A percentile compares a stretch with the other conserved stretches of the same genome.
These are phyloP conservation scores for Populus pruinosa DNA, from an alignment of 345 rosid genomes.

Conservation along the genomic window DNA sequence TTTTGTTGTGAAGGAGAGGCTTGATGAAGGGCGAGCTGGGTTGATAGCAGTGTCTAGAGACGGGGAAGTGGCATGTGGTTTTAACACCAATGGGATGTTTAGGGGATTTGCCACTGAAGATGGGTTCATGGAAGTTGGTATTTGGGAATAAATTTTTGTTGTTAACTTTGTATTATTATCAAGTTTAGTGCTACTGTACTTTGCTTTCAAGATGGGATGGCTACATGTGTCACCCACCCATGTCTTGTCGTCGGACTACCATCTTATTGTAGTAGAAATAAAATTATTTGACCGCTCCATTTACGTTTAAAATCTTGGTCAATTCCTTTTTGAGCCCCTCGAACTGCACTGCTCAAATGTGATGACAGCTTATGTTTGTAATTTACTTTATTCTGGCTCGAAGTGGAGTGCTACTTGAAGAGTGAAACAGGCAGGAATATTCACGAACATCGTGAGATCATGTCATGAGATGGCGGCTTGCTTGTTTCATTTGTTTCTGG, in stretches of 20 bases:
- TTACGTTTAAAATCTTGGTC: no score
- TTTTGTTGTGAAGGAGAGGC: conserved; percentile 65
- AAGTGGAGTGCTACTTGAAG: no score
- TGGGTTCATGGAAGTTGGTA: conserved; percentile 82
- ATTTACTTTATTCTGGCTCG: no score
- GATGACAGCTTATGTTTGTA: no score
- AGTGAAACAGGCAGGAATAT: no score
- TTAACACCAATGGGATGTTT: conserved; percentile 79
- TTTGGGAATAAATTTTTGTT: conserved; percentile 41
- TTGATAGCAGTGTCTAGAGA: conserved; percentile 77
- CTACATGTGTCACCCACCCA: not conserved
- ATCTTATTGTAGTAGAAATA: no score
- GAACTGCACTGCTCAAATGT: no score
- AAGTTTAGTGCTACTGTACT: not conserved
- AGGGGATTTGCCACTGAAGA: conserved; percentile 86
- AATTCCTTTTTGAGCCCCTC: no score
- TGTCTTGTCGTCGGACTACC: no score
- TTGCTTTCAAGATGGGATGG: not conserved
- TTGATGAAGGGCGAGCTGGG: conserved; percentile 81
- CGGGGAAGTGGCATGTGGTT: conserved; percentile 88
- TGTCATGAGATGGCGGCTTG: no score
- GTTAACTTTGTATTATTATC: not conserved
- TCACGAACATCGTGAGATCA: no score
- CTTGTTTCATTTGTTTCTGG: no score
- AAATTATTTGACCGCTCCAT: not conserved